Percentiles rank a stretch among this genome's conserved stretches.
phyloP scores from a whole-genome alignment of 306 rosid species.

The Quillaja saponaria region DNA sequence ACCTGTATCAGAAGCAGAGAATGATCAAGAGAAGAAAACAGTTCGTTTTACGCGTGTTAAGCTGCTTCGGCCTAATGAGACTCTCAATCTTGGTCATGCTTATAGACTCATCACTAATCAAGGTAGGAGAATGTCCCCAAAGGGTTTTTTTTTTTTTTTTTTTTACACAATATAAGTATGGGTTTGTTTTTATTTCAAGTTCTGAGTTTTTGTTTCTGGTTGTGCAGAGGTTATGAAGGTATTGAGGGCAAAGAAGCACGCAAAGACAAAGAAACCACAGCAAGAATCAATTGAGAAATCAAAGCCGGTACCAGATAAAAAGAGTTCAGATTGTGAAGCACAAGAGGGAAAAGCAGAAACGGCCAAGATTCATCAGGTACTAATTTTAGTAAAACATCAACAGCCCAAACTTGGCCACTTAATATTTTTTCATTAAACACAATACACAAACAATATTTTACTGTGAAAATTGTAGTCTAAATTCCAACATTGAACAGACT shows the following conservation, averaged over 20 bases:
- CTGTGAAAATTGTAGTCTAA: neutral
- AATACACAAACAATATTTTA: too few relatives aligned
- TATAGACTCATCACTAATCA: slow-evolving; percentile 84
- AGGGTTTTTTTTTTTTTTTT: neutral
- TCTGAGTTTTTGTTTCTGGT: slow-evolving; percentile 27
- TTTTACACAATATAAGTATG: slow-evolving; percentile 5
- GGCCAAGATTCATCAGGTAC: slow-evolving; percentile 52
- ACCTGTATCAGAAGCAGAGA: slow-evolving; percentile 49
- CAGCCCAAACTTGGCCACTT: too few relatives aligned
- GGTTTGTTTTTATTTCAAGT: slow-evolving; percentile 5
- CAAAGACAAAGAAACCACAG: slow-evolving; percentile 67
- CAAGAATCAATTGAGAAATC: slow-evolving; percentile 40
- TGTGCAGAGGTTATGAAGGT: slow-evolving; percentile 85
- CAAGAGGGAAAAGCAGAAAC: slow-evolving; percentile 38
- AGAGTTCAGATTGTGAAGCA: slow-evolving; percentile 37
- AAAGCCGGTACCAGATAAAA: slow-evolving; percentile 27
- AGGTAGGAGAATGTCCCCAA: slow-evolving; percentile 45
- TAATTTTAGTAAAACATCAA: slow-evolving; percentile 10
- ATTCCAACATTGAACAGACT: neutral
- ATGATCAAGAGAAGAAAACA: slow-evolving; percentile 41
- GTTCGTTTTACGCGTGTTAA: slow-evolving; percentile 89
- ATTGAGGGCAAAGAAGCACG: slow-evolving; percentile 75
- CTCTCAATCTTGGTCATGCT: slow-evolving; percentile 96
- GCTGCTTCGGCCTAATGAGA: slow-evolving; percentile 84
- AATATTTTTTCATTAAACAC: too few relatives aligned